Conservation (phyloP, 352 stramenopile genomes). For the Globisporangium nodosum region DNA sequence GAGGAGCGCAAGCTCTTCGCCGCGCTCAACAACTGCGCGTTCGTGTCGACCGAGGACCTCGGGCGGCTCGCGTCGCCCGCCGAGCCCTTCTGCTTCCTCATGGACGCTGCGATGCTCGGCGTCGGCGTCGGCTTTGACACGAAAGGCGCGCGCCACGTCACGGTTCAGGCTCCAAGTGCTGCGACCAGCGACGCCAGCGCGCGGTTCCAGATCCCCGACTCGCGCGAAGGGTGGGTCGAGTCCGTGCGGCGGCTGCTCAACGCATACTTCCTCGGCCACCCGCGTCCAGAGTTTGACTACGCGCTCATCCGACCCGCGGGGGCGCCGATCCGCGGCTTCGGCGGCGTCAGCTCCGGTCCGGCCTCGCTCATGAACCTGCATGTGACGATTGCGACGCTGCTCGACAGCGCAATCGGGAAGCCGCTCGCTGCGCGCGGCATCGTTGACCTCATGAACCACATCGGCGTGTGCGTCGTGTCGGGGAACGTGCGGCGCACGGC, state of each 20-base stretch:
- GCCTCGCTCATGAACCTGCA: slow-evolving; percentile 75
- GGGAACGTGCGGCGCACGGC: slow-evolving; percentile 91
- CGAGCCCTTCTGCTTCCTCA: slow-evolving; percentile 92
- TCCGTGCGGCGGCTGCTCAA: slow-evolving; percentile 80
- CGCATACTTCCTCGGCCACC: slow-evolving; percentile 64
- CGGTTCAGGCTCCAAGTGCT: slow-evolving; percentile 22
- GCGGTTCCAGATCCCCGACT: slow-evolving; percentile 45
- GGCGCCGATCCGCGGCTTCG: slow-evolving; percentile 87
- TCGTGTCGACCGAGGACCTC: slow-evolving; percentile 86
- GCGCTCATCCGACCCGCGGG: slow-evolving; percentile 75
- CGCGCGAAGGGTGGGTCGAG: slow-evolving; percentile 85
- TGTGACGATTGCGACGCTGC: slow-evolving; percentile 37
- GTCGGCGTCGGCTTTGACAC: slow-evolving; percentile 94
- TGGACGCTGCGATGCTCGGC: slow-evolving; percentile 93
- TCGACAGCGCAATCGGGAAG: slow-evolving; percentile 47
- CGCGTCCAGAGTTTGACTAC: slow-evolving; percentile 72
- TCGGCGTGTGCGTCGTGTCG: slow-evolving; percentile 87
- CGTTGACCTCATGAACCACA: slow-evolving; percentile 92
- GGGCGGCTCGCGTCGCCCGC: slow-evolving; percentile 45
- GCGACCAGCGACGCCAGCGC: slow-evolving; percentile 9
- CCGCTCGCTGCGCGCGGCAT: slow-evolving; percentile 70
- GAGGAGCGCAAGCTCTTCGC: slow-evolving; percentile 79
- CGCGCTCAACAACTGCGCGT: slow-evolving; percentile 93
- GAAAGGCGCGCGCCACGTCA: slow-evolving; percentile 70
- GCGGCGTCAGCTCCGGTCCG: slow-evolving; percentile 84